Base-by-base conservation (phyloP, 1,284 basidiomycete species). In the Sanguinoderma infundibulare region DNA sequence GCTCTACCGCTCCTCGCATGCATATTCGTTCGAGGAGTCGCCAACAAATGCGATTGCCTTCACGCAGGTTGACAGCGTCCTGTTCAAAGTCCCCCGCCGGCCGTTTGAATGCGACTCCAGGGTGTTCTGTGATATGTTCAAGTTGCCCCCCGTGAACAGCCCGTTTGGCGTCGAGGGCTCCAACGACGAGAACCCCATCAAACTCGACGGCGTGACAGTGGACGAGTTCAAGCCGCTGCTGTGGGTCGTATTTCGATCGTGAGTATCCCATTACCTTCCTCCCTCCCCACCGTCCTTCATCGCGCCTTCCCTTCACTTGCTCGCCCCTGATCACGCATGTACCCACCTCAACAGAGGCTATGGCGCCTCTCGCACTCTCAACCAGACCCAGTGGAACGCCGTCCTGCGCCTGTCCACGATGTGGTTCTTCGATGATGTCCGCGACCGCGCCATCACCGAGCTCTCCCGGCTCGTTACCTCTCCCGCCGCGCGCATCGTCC, bases 41-140 rank as follows among this genome's bases (percentile, higher is more conserved):
- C 26, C 24, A 15, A 50, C 32, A 20, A 32, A 7, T 30, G 30
- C n/a, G 8, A 14, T 22, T 28, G 20, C 30, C 30, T 8, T 4
- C 15, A 15, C 15, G 6, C 34, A 58, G 53, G 56, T 58, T 22
- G 50, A 40, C 1, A 35, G 17, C 7, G 50, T 55, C 1, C 53
- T 55, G 10, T 59, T 65, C 50, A 60, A 61, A 34, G 59, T 62
- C 35, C 56, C 59, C 14, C 58, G 64, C 5, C 58, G 59, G 6
- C 42, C 61, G 22, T 62, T 65, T 20, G 64, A 60, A 38, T 42
- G 60, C 5, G 61, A 62, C 12, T 67, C 66, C 1, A 26, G 26
- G n/a, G 53, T 54, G 4, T 63, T 65, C 53, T 24, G 20, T 1
- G 36, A 52, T n/a, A 60, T 53, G 20, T 63, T 67, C 47, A 34